Evolutionary conservation across 1,284 basidiomycete species (phyloP).

Genomic region (Austroboletus niveus): DNA sequence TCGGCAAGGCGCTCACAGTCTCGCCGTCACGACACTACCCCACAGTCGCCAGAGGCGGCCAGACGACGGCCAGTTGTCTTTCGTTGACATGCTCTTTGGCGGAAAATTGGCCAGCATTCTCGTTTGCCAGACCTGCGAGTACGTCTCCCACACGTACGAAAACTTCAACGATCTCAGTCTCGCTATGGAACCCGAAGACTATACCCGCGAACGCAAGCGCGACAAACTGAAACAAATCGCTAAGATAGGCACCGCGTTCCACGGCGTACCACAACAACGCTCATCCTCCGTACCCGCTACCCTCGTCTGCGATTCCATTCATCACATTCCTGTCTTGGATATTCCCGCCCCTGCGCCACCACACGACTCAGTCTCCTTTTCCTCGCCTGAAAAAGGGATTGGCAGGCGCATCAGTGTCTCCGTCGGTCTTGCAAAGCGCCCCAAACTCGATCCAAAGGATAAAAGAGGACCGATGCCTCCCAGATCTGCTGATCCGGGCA

Average conservation of each 20-base stretch:
- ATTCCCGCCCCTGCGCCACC: conserved; percentile 2
- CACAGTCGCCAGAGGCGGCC: conserved; percentile 18
- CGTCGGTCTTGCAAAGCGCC: conserved; percentile 40
- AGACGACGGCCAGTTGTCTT: conserved; percentile 57
- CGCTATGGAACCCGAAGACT: conserved; percentile 80
- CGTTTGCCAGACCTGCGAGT: conserved; percentile 91
- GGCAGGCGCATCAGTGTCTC: conserved; percentile 59
- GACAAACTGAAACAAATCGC: conserved; percentile 72
- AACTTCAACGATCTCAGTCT: conserved; percentile 93
- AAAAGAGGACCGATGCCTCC: conserved; percentile 11
- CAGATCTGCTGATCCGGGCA: conserved; percentile 10
- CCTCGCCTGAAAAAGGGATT: conserved; percentile 36
- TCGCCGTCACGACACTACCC: conserved; percentile 7
- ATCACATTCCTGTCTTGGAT: conserved; percentile 4
- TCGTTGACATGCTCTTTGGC: conserved; percentile 88
- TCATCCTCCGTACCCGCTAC: conserved; percentile 55
- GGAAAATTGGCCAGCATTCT: conserved; percentile 87
- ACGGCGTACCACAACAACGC: conserved; percentile 35
- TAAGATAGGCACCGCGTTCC: conserved; percentile 41
- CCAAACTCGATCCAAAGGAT: conserved; percentile 31
- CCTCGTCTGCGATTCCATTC: conserved; percentile 29
- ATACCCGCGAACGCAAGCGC: conserved; percentile 61
- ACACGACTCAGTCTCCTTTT: conserved; percentile 14
- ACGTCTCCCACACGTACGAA: conserved; percentile 83
- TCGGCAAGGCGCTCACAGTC: conserved; percentile 2